phyloP scores from a whole-genome alignment of 108 stramenopile genomes.

The Skeletonema menzelii region DNA sequence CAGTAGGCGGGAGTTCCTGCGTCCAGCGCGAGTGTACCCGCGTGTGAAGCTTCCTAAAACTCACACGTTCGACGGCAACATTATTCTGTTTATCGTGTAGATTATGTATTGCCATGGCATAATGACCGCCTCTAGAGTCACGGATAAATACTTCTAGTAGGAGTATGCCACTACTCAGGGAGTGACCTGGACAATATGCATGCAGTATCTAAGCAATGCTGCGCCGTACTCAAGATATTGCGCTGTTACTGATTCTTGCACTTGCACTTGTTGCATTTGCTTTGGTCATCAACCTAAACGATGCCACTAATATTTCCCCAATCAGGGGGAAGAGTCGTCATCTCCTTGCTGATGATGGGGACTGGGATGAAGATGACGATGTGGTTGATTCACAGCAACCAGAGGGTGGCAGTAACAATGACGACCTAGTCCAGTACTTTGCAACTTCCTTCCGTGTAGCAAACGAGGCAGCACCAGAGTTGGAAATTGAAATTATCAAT shows the following conservation, averaged over 20 bases:
- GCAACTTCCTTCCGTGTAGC: neutral
- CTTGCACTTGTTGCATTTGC: neutral
- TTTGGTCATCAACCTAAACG: neutral
- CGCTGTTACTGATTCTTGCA: neutral
- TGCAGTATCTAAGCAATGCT: too few relatives aligned
- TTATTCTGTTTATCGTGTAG: too few relatives aligned
- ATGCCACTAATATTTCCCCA: neutral
- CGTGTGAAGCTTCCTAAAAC: neutral
- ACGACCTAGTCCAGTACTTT: neutral
- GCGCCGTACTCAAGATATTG: neutral
- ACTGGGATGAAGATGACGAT: neutral
- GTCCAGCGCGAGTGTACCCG: too few relatives aligned
- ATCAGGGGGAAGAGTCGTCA: neutral
- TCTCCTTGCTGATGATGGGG: neutral
- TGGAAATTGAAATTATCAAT: conserved; percentile 13
- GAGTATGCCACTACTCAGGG: too few relatives aligned
- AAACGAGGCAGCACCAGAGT: neutral
- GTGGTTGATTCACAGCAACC: neutral
- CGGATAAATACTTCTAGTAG: too few relatives aligned
- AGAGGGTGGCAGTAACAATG: neutral
- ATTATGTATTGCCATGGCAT: neutral
- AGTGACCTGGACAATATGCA: too few relatives aligned
- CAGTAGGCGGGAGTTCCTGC: neutral
- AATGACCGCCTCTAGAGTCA: too few relatives aligned
- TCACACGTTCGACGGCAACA: too few relatives aligned